Base-by-base conservation (phyloP, 75 land plant genomes). In the Picea glauca region DNA sequence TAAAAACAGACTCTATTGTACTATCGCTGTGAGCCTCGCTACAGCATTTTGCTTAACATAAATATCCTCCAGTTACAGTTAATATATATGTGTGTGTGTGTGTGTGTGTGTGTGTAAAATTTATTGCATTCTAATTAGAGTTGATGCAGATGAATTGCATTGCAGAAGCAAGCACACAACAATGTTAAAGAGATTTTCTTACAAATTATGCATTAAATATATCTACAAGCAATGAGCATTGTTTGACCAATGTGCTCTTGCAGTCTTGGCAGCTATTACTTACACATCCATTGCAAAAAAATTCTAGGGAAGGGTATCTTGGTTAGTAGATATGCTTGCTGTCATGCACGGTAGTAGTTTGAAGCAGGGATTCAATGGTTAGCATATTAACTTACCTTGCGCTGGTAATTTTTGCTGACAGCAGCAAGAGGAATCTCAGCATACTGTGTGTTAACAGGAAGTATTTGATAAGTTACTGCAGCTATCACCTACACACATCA, bases 371-470 rank as follows among this genome's bases (percentile, higher is more conserved):
- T 75, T 31, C 15, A 21, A 26, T 57, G 20, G 62, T 14, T 58
- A n/a, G 31, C 14, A 54, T 1, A 56, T 26, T 50, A 4, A 75
- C 13, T 50, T 32, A 91, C 96, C 93, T 90, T 90, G 23, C 58
- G 81, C 77, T 91, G 93, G 72, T 85, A 76, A 7, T 66, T 62
- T 79, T 84, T 80, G 64, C 79, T 72, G 35, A 93, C 93, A 76
- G 92, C 92, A 81, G 94, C 94, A 77, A 93, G 85, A 63, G 94
- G 94, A 76, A 93, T 86, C 77, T 93, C 96, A 60, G 92, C 96
- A 91, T 86, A 88, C 74, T 88, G 96, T 58, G 90, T 87, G 56
- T 90, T 89, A 43, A 87, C 79, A 76, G 90, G 88, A 26, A 91
- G 60, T 56, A 93, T 90, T 81, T 93, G 96, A 81, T 83, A 93